phyloP scores from a whole-genome alignment of 2,329 filamentous ascomycete species.

The Zasmidium angulare region DNA sequence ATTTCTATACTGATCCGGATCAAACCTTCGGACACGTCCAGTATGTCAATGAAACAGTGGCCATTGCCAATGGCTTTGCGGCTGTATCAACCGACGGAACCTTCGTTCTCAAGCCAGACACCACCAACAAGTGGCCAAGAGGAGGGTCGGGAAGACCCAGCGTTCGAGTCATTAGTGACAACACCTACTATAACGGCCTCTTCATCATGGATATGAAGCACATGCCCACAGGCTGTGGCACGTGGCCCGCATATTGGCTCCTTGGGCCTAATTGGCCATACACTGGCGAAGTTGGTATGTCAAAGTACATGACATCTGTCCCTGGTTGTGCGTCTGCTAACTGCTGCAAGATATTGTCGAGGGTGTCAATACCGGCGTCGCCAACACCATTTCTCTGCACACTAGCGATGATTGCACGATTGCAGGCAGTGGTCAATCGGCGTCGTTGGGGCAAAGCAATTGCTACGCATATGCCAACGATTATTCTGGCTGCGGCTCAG shows the following conservation, averaged over 20 bases:
- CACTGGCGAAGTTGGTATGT: constrained; percentile 35
- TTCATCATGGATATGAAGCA: constrained; percentile 41
- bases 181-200: constrained; percentile 39
- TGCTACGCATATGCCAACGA: constrained; percentile 28
- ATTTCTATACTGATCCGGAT: constrained; percentile 34
- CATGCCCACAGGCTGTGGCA: constrained; percentile 40
- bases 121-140: constrained; percentile 43
- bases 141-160: constrained; percentile 34
- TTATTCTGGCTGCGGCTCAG: constrained; percentile 35
- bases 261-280: constrained; percentile 48
- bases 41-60: constrained; percentile 43
- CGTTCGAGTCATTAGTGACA: constrained; percentile 38
- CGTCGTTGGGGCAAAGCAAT: constrained; percentile 26
- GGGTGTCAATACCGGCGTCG: constrained; percentile 31
- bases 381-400: constrained; percentile 35
- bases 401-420: constrained; percentile 33
- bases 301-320: background rate
- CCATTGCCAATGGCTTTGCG: constrained; percentile 33
- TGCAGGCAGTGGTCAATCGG: constrained; percentile 32
- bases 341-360: constrained; percentile 39
- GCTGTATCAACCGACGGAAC: constrained; percentile 17
- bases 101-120: constrained; percentile 37
- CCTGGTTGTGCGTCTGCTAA: background rate
- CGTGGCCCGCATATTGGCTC: constrained; percentile 45
- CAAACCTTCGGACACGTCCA: constrained; percentile 37